Base-by-base conservation (phyloP, 2,329 filamentous ascomycete species). In the Sarocladium strictum region DNA sequence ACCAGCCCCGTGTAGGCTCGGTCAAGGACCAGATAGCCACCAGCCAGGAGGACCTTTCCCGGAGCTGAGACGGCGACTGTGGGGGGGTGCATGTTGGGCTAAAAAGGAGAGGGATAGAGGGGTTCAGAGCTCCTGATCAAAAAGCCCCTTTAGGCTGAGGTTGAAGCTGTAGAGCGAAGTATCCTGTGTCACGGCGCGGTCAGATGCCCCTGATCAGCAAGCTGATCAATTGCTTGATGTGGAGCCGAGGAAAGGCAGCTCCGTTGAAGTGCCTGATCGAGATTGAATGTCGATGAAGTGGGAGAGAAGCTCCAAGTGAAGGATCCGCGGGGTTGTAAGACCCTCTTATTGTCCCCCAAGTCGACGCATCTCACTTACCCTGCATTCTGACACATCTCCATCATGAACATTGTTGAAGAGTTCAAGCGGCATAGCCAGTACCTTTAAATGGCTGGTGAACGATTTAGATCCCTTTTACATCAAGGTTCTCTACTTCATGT, bases 1-100 rank as follows among this genome's bases (percentile, higher is more conserved):
- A 90, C 80, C 54, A 90, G 72, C 26, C 86, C 93, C 2, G 88
- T 94, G 71, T 97, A 91, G 58, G 81, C 77, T 58, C 89, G 84
- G 74, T 97, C 93, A 45, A 99, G 85, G 21, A 97, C 93, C 45
- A 97, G 84, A 72, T 97, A 99, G 58, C 94, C 94, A 59, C 94
- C 94, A 3, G 93, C 90, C 54, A 97, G 81, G 60, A 99, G 82
- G 57, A 99, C 94, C 76, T 99, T 99, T 62, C 94, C 94, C 17
- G 94, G 94, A 21, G 94, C 93, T 59, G 94, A 97, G 60, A 96
- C 83, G 65, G 85, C 86, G 49, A 72, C 64, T 50, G 74, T 72
- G 58, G 69, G 67, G 27, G 23, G 11, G 21, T 17, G 43, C 47
- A 51, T 51, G 17, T 3, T 51, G 43, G 21, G 29, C n/a, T n/a